These are phyloP conservation scores for Arthrocladium fulminans DNA, from an alignment of 2,329 filamentous ascomycete species.

Conservation along the genomic window DNA sequence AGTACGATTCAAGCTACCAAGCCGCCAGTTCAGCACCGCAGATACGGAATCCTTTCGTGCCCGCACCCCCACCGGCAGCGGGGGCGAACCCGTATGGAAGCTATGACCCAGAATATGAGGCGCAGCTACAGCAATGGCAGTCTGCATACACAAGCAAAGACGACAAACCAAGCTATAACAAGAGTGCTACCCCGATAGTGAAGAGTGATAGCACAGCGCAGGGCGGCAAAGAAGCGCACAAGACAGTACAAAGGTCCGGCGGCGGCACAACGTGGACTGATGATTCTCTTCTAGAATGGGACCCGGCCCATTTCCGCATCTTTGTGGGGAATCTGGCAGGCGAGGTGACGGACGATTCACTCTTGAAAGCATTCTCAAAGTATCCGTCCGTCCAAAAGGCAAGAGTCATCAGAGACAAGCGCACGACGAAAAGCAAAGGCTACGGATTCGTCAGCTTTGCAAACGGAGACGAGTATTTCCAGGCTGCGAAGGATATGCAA, in stretches of 20 bases:
- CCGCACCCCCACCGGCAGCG: slow-evolving; percentile 48
- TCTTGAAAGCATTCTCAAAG: slow-evolving; percentile 84
- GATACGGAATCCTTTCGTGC: slow-evolving; percentile 68
- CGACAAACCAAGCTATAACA: slow-evolving; percentile 28
- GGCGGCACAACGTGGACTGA: slow-evolving; percentile 93
- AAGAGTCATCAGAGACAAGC: slow-evolving; percentile 87
- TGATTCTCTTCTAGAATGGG: slow-evolving; percentile 83
- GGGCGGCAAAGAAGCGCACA: slow-evolving; percentile 40
- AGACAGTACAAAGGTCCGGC: slow-evolving; percentile 79
- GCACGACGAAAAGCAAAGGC: slow-evolving; percentile 90
- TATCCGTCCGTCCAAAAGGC: slow-evolving; percentile 88
- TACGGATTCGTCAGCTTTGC: slow-evolving; percentile 96
- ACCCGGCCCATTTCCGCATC: slow-evolving; percentile 83
- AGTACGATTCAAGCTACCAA: slow-evolving; percentile 33
- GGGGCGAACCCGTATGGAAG: slow-evolving; percentile 30
- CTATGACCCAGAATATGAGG: slow-evolving; percentile 70
- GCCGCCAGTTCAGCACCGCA: slow-evolving; percentile 43
- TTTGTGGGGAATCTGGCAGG: slow-evolving; percentile 96
- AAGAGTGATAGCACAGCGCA: slow-evolving; percentile 29
- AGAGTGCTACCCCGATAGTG: slow-evolving; percentile 24
- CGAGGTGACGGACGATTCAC: slow-evolving; percentile 91
- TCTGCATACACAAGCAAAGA: slow-evolving; percentile 70
- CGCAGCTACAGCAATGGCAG: slow-evolving; percentile 91
- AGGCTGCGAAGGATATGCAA: slow-evolving; percentile 94
- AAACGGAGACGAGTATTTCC: slow-evolving; percentile 92